phyloP scores from a whole-genome alignment of 208 protist genomes.

The Histomonas meleagridis region DNA sequence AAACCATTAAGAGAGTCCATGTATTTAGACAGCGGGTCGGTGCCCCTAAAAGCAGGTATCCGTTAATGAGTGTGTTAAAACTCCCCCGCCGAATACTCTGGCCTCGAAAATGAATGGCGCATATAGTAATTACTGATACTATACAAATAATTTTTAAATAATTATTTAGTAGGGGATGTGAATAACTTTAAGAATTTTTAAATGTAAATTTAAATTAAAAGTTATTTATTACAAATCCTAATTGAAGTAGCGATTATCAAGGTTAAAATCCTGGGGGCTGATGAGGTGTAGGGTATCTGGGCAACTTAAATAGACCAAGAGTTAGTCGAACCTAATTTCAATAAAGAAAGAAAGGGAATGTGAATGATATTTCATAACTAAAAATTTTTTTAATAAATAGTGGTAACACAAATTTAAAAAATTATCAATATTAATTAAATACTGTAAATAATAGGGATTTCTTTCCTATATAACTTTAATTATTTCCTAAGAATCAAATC shows the following conservation, averaged over 20 bases:
- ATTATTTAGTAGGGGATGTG: constrained; percentile 58
- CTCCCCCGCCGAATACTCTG: constrained; percentile 64
- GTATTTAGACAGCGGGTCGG: constrained; percentile 63
- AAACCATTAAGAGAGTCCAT: constrained; percentile 59
- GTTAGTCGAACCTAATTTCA: constrained; percentile 60
- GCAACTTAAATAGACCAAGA: constrained; percentile 57
- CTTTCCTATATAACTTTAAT: not conserved
- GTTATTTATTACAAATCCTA: constrained; percentile 62
- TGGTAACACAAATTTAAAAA: not conserved
- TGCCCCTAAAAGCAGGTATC: constrained; percentile 64
- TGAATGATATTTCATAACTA: not conserved
- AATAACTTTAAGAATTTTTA: constrained; percentile 50
- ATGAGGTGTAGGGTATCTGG: constrained; percentile 63
- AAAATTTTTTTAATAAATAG: not conserved
- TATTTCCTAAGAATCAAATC: not conserved
- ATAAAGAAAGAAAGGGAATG: not conserved
- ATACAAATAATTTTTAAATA: constrained; percentile 42
- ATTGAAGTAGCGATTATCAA: constrained; percentile 66
- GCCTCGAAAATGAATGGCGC: constrained; percentile 65
- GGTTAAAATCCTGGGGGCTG: constrained; percentile 59
- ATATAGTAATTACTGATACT: constrained; percentile 54
- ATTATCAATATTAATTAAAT: not conserved
- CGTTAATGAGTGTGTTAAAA: constrained; percentile 66
- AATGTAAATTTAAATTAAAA: constrained; percentile 53
- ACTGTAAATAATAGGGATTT: not conserved